phyloP scores from a whole-genome alignment of 2,329 filamentous ascomycete genomes.

The Hypoxylon sp. region DNA sequence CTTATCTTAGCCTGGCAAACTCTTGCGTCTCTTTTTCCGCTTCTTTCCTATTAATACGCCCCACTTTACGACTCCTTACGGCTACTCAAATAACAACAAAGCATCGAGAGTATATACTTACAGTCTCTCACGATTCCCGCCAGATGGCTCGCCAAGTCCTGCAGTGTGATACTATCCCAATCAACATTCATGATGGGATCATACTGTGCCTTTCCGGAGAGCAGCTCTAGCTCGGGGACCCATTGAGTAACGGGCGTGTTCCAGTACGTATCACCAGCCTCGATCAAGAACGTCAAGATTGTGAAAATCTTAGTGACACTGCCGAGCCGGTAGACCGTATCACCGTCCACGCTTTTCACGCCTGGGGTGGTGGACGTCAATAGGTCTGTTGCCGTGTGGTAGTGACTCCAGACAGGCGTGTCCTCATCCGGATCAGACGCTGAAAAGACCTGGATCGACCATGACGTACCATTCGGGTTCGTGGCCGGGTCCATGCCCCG shows the following conservation, averaged over 20 bases:
- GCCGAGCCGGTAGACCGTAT: slow-evolving; percentile 53
- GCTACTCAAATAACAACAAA: background rate
- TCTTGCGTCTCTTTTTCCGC: background rate
- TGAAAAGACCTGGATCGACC: slow-evolving; percentile 55
- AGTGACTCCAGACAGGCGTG: slow-evolving; percentile 49
- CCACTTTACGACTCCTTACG: background rate
- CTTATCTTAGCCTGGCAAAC: slow-evolving; percentile 10
- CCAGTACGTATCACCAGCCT: slow-evolving; percentile 51
- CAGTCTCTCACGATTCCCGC: slow-evolving; percentile 53
- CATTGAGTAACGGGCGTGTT: slow-evolving; percentile 52
- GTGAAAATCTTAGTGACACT: slow-evolving; percentile 55
- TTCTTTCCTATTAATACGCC: background rate
- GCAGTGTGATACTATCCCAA: slow-evolving; percentile 50
- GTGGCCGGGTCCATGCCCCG: slow-evolving; percentile 49
- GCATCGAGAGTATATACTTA: slow-evolving; percentile 32
- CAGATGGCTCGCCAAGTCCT: slow-evolving; percentile 53
- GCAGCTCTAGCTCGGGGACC: slow-evolving; percentile 49
- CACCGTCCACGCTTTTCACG: slow-evolving; percentile 46
- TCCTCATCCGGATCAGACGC: slow-evolving; percentile 45
- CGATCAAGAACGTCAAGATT: slow-evolving; percentile 51
- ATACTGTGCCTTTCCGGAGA: slow-evolving; percentile 45
- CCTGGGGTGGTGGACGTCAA: slow-evolving; percentile 38
- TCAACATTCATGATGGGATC: slow-evolving; percentile 48
- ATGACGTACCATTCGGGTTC: slow-evolving; percentile 55
- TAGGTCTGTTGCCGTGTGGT: slow-evolving; percentile 51